A percentile compares a stretch with the other conserved stretches of the same genome.
Conservation (phyloP, 2,329 filamentous ascomycete genomes). For the Fusarium bulbicola region DNA sequence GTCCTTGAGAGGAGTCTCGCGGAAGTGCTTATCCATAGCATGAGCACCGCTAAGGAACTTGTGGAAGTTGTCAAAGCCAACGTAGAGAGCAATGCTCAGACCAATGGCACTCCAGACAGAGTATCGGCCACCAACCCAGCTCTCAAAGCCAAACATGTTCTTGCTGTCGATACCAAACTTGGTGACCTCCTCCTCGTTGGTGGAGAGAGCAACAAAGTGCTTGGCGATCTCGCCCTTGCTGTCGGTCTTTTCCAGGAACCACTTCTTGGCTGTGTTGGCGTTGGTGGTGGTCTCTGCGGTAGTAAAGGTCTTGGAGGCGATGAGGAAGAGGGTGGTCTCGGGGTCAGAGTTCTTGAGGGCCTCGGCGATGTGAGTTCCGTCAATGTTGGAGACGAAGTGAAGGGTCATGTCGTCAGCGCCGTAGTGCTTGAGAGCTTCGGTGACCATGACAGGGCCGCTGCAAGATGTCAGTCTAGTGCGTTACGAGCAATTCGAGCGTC, state of each 20-base stretch:
- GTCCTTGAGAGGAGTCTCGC: conserved; percentile 85
- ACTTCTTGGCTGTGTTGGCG: conserved; percentile 94
- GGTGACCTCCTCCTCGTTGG: conserved; percentile 92
- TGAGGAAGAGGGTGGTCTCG: conserved; percentile 97
- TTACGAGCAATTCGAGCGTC: background rate
- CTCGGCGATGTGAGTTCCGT: conserved; percentile 97
- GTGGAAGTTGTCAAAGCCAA: conserved; percentile 97
- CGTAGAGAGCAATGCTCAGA: conserved; percentile 90
- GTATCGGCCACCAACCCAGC: conserved; percentile 98
- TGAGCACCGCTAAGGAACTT: conserved; percentile 94
- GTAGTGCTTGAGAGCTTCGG: conserved; percentile 96
- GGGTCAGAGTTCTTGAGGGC: conserved; percentile 88
- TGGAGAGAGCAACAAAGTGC: conserved; percentile 98
- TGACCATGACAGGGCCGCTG: conserved; percentile 98
- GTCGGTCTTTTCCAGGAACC: conserved; percentile 87
- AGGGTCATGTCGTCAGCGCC: conserved; percentile 85
- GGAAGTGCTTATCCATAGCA: conserved; percentile 99
- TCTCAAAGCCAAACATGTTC: conserved; percentile 99
- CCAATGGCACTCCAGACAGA: conserved; percentile 99
- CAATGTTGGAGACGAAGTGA: conserved; percentile 99
- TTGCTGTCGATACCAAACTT: conserved; percentile 99
- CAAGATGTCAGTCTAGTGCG: conserved; percentile 12
- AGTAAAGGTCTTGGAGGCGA: conserved; percentile 99
- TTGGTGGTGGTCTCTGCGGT: conserved; percentile 98
- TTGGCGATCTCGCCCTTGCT: conserved; percentile 91